Percentiles rank a stretch among this genome's conserved stretches.
phyloP scores from a whole-genome alignment of 371 early-diverging fungal species.

The Parasitella parasitica region DNA sequence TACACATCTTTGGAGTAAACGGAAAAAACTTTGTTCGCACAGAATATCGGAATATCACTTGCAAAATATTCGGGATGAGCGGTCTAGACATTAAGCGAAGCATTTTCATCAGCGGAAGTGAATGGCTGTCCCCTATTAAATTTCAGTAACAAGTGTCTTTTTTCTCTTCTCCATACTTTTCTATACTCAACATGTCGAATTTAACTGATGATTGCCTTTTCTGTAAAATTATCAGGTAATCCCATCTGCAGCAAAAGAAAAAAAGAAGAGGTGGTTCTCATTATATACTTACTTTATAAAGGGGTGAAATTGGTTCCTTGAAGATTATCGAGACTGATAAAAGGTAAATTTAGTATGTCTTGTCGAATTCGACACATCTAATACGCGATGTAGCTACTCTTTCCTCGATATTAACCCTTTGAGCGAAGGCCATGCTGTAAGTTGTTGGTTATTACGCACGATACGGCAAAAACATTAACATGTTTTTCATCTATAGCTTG shows the following conservation, averaged over 20 bases:
- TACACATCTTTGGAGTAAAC: no score
- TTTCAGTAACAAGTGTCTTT: not conserved
- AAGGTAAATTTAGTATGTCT: constrained; percentile 33
- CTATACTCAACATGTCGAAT: constrained; percentile 5
- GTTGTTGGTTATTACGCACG: constrained; percentile 14
- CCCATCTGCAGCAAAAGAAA: no score
- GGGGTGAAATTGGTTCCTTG: constrained; percentile 83
- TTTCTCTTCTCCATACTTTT: not conserved
- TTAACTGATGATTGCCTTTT: constrained; percentile 75
- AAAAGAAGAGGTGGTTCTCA: no score
- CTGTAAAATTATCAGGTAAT: constrained; percentile 82
- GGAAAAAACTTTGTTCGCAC: no score
- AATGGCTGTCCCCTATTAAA: not conserved
- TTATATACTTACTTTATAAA: constrained; percentile 6
- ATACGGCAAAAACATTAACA: not conserved
- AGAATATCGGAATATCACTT: not conserved
- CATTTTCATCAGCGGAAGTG: not conserved
- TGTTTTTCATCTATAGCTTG: constrained; percentile 52
- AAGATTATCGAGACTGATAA: constrained; percentile 83
- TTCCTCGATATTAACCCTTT: constrained; percentile 82
- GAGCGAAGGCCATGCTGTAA: constrained; percentile 78
- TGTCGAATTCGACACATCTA: not conserved
- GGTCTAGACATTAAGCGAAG: constrained; percentile 1
- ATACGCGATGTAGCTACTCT: constrained; percentile 43
- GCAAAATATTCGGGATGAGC: not conserved